A percentile compares a stretch with the other conserved stretches of the same genome.
Evolutionary conservation across 2,329 filamentous ascomycete species (phyloP).

Genomic region (Penicillium crustosum): DNA sequence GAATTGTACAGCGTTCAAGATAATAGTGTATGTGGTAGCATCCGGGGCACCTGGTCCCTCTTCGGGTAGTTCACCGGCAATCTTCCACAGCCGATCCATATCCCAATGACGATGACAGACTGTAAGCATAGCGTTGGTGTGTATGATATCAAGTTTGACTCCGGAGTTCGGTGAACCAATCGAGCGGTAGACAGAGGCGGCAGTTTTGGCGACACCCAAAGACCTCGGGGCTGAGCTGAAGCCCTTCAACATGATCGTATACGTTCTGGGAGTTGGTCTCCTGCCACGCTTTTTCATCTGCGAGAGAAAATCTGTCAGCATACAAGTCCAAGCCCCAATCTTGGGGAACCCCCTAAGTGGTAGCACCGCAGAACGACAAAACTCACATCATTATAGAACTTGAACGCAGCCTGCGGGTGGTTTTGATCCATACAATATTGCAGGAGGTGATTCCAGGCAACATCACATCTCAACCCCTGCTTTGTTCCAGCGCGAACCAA

Average conservation of each 20-base stretch:
- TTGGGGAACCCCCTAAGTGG: background rate
- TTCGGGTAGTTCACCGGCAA: conserved; percentile 71
- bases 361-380: background rate
- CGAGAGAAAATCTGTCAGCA: conserved; percentile 12
- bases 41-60: conserved; percentile 64
- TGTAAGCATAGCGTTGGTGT: conserved; percentile 83
- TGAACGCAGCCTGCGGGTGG: conserved; percentile 65
- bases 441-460: conserved; percentile 87
- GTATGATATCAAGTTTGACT: conserved; percentile 72
- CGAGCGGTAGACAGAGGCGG: conserved; percentile 73
- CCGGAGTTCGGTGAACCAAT: conserved; percentile 64
- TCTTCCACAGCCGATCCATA: conserved; percentile 75
- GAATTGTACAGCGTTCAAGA: conserved; percentile 72
- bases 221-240: conserved; percentile 61
- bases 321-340: background rate
- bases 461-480: conserved; percentile 62
- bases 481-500: conserved; percentile 68
- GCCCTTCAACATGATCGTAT: conserved; percentile 77
- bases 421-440: conserved; percentile 65
- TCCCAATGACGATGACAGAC: conserved; percentile 74
- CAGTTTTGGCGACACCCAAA: conserved; percentile 60
- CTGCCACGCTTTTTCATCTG: conserved; percentile 95
- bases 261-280: conserved; percentile 77
- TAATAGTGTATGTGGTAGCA: conserved; percentile 73
- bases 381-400: conserved; percentile 81